These are phyloP conservation scores for Fraxinus cuspidata DNA, from an alignment of 257 asterid species.

Conservation along the genomic window DNA sequence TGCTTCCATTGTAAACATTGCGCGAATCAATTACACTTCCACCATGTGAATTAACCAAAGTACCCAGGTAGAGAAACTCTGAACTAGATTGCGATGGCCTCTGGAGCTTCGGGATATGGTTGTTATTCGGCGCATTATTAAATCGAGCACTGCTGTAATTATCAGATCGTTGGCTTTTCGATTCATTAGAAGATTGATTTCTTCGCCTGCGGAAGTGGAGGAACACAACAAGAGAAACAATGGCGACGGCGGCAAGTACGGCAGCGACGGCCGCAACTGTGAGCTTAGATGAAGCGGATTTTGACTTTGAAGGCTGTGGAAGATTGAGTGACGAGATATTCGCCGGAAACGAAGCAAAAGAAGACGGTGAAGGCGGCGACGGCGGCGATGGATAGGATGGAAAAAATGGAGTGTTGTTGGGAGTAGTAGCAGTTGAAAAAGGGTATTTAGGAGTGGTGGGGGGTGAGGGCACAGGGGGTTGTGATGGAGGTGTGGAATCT, in stretches of 20 bases:
- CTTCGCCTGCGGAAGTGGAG: slow-evolving; percentile 59
- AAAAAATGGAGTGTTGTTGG: slow-evolving; percentile 49
- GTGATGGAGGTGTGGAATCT: slow-evolving; percentile 45
- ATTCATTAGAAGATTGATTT: slow-evolving; percentile 22
- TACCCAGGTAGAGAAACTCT: slow-evolving; percentile 88
- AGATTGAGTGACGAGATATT: slow-evolving; percentile 56
- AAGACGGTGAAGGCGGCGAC: slow-evolving; percentile 60
- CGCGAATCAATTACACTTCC: slow-evolving; percentile 30
- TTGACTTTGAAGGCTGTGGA: slow-evolving; percentile 53
- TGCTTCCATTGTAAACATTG: slow-evolving; percentile 25
- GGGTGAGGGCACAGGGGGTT: slow-evolving; percentile 49
- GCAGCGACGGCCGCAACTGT: slow-evolving; percentile 58
- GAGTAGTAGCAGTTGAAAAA: slow-evolving; percentile 44
- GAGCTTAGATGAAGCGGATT: slow-evolving; percentile 52
- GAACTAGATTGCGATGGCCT: slow-evolving; percentile 88
- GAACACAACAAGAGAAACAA: slow-evolving; percentile 53
- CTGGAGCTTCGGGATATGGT: slow-evolving; percentile 64
- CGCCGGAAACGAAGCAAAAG: slow-evolving; percentile 69
- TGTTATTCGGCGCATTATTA: slow-evolving; percentile 27
- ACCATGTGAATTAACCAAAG: slow-evolving; percentile 74
- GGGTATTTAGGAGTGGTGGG: slow-evolving; percentile 50
- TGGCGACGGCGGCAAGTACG: slow-evolving; percentile 56
- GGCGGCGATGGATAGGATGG: slow-evolving; percentile 59
- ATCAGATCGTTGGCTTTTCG: slow-evolving; percentile 67
- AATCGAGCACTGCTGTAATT: slow-evolving; percentile 34